Evolutionary conservation across 495 filamentous ascomycete genomes (phyloP), one percentile per base, ranked within the genome.

Genomic region (Xylaria palmicola): DNA sequence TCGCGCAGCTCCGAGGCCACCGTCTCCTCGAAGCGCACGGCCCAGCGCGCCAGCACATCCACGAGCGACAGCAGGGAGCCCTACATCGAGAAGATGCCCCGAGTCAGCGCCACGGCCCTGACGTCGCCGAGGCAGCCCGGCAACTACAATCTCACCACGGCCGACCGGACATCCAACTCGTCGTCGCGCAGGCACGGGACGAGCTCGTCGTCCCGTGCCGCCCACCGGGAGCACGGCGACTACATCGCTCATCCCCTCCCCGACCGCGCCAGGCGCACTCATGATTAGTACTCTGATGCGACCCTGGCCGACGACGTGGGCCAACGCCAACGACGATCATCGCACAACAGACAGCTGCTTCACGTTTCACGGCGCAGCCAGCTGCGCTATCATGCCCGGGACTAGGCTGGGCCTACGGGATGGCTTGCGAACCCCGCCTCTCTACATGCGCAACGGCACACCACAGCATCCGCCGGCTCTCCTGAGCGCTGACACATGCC

Each of bases 51-150:
- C 15, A 59, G 60, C 13, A 43, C 45, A 27, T 59, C 61, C 17
- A 53, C 66, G 17, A 63, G 48, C 26, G 65, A 59, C 60, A 67
- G 34, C 48, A 51, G n/a, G n/a, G n/a, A 61, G 32, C 66, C 69
- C 37, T 72, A 72, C 40, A 67, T 72, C 27, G 69, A 72, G 47
- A 64, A 53, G 36, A 69, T 72, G 64, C 69, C 65, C 19, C 59
- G 27, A 62, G 49, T 12, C 24, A 60, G 9, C 40, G 50, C 27
- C 19, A 53, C 4, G 43, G 60, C 17, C 27, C 62, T 51, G 39
- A 50, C 24, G 50, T 56, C 22, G 56, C 68, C 53, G 55, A 66
- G 51, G 53, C 39, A 52, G n/a, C 57, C 20, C 4, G 57, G 57
- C 4, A 26, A 51, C 58, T 30, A 40, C 61, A 41, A 1, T 51